Evolutionary conservation across 108 stramenopile species (phyloP).

Genomic region (Cylindrotheca fusiformis): DNA sequence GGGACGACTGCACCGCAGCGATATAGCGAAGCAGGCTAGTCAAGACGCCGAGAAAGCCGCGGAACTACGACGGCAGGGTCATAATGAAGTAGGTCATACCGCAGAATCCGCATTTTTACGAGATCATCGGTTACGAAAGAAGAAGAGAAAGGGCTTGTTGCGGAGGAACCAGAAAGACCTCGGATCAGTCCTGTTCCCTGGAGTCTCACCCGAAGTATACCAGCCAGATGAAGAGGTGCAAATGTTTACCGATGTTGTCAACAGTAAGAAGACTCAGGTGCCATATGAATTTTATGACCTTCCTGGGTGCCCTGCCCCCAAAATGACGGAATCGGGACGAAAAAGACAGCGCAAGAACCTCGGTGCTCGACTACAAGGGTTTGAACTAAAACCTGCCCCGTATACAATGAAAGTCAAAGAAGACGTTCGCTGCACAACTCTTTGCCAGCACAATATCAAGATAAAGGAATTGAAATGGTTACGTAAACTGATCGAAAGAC

Average conservation of each 20-base stretch:
- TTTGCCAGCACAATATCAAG: slow-evolving; percentile 51
- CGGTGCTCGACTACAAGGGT: slow-evolving; percentile 70
- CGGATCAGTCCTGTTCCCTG: slow-evolving; percentile 77
- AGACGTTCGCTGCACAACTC: slow-evolving; percentile 48
- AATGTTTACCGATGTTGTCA: slow-evolving; percentile 73
- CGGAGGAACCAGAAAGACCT: slow-evolving; percentile 51
- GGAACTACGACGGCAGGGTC: slow-evolving; percentile 29
- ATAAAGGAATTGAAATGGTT: slow-evolving; percentile 62
- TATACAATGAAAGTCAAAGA: slow-evolving; percentile 53
- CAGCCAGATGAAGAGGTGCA: slow-evolving; percentile 42
- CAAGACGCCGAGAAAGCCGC: slow-evolving; percentile 29
- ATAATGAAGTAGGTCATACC: slow-evolving; percentile 52
- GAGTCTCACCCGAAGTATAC: slow-evolving; percentile 73
- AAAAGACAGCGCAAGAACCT: slow-evolving; percentile 66
- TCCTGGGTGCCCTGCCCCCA: slow-evolving; percentile 60
- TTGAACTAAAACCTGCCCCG: slow-evolving; percentile 62
- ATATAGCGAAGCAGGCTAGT: slow-evolving; percentile 18
- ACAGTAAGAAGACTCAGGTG: slow-evolving; percentile 82
- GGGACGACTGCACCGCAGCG: slow-evolving; percentile 27
- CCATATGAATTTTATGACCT: slow-evolving; percentile 96
- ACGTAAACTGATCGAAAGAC: slow-evolving; percentile 81
- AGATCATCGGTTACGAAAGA: slow-evolving; percentile 53
- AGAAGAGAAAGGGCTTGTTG: slow-evolving; percentile 70
- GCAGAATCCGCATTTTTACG: slow-evolving; percentile 38
- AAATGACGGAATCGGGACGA: slow-evolving; percentile 18